A percentile compares a stretch with the other conserved stretches of the same genome.
Conservation (phyloP, 2,329 filamentous ascomycete species). For the Neopestalotiopsis clavispora region DNA sequence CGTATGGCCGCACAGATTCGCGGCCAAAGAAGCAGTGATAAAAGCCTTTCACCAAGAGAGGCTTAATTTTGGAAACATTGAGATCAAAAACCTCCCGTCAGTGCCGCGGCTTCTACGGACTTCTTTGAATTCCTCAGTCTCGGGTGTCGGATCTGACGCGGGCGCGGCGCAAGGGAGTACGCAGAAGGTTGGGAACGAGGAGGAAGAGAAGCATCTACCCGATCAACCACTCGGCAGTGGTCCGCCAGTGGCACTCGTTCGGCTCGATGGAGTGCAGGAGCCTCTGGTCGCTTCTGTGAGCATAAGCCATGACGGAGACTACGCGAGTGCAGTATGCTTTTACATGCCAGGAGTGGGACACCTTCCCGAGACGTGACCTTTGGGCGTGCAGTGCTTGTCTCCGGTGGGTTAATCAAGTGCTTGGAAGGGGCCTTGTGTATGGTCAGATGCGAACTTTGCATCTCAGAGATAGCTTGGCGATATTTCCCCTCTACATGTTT, state of each 20-base stretch:
- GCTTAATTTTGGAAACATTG: slow-evolving; percentile 67
- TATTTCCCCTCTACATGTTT: no score
- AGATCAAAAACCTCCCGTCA: slow-evolving; percentile 37
- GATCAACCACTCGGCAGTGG: slow-evolving; percentile 35
- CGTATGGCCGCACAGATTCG: slow-evolving; percentile 52
- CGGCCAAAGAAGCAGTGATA: slow-evolving; percentile 76
- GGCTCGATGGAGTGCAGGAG: slow-evolving; percentile 30
- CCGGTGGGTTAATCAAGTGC: background rate
- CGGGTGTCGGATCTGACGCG: background rate
- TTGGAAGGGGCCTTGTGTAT: background rate
- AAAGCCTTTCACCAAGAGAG: slow-evolving; percentile 69
- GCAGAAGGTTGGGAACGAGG: background rate
- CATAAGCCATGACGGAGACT: slow-evolving; percentile 87
- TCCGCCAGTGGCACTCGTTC: slow-evolving; percentile 51
- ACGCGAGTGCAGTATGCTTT: slow-evolving; percentile 71
- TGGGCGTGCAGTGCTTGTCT: background rate
- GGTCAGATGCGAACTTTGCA: no score
- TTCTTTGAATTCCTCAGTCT: background rate
- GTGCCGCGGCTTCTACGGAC: background rate
- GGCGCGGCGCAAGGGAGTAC: no score
- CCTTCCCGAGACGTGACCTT: background rate
- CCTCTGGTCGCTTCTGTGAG: slow-evolving; percentile 70
- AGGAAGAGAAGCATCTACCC: background rate
- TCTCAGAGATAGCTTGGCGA: no score
- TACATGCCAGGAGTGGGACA: background rate